phyloP scores from a whole-genome alignment of 257 asterid species.

The Gardenia jasminoides region DNA sequence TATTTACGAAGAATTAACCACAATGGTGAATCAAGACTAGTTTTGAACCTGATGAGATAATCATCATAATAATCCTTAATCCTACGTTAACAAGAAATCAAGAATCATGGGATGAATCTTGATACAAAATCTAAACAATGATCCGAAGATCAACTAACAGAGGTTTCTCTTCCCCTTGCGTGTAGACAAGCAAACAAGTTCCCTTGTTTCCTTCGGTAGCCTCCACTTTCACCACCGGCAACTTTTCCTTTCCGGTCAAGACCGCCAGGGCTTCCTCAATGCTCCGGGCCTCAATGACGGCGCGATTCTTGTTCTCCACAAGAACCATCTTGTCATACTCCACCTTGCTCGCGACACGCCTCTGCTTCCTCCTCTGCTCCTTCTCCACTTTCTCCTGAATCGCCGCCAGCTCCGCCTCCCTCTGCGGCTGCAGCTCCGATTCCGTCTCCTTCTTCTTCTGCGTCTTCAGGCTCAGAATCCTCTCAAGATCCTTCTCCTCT shows the following conservation, averaged over 20 bases:
- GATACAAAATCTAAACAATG: too few species aligned
- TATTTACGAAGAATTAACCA: too few species aligned
- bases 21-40: too few species aligned
- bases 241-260: slow-evolving; percentile 49
- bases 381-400: slow-evolving; percentile 58
- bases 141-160: background rate
- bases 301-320: slow-evolving; percentile 66
- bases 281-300: slow-evolving; percentile 63
- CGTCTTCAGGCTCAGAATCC: slow-evolving; percentile 51
- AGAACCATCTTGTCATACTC: slow-evolving; percentile 73
- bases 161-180: background rate
- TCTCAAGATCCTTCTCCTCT: slow-evolving; percentile 77
- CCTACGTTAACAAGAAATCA: too few species aligned
- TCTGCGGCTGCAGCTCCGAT: slow-evolving; percentile 59
- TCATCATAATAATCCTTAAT: too few species aligned
- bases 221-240: slow-evolving; percentile 32
- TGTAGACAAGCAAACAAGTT: background rate
- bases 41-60: too few species aligned
- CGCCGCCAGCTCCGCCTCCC: slow-evolving; percentile 68
- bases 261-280: slow-evolving; percentile 81
- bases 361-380: slow-evolving; percentile 68
- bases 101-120: too few species aligned
- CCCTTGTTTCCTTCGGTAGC: background rate
- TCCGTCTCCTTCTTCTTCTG: slow-evolving; percentile 84
- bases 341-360: slow-evolving; percentile 61